Base-by-base conservation (phyloP, 2,329 filamentous ascomycete species). In the Scolecobasidium constrictum region DNA sequence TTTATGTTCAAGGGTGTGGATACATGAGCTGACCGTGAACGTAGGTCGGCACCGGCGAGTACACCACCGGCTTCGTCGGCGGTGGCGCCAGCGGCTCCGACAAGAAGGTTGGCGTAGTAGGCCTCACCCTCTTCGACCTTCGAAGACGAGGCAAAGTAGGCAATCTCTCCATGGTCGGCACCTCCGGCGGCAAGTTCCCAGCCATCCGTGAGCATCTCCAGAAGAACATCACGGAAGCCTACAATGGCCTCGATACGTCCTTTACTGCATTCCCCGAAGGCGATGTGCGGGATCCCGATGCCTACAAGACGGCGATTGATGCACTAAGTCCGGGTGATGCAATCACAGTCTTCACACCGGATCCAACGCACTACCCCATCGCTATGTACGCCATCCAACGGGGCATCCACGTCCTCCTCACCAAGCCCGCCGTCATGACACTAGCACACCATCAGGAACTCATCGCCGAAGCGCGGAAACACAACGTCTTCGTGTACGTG, bases 21-120 rank as follows among this genome's bases (percentile, higher is more conserved):
- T 31, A 12, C 21, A 13, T n/a, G n/a, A n/a, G n/a, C n/a, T n/a
- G n/a, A n/a, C n/a, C n/a, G n/a, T n/a, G n/a, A n/a, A 22, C n/a
- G 13, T 16, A 46, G 83, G 77, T 94, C 46, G 88, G 88, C 50
- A 94, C 88, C 9, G 90, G 88, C 56, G 88, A 95, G 73, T 95
- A 95, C 72, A 95, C 90, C 54, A 95, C 90, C 35, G 88, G 88
- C 45, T 95, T 92, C 53, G 87, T 94, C 45, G 86, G 85, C 45
- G 81, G 79, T 47, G 83, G 81, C 46, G 82, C 80, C 40, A 94
- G 86, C 3, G 81, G 76, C 9, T 94, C 86, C 39, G 90, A 95
- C 72, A 95, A 95, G 70, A 95, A 95, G 64, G 83, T 95, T 39
- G 88, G 90, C 46, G 90, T 95, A 7, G 88, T 95, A 15, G 88